phyloP scores from a whole-genome alignment of 2,329 filamentous ascomycete species.

The Paraconiothyrium sp. region DNA sequence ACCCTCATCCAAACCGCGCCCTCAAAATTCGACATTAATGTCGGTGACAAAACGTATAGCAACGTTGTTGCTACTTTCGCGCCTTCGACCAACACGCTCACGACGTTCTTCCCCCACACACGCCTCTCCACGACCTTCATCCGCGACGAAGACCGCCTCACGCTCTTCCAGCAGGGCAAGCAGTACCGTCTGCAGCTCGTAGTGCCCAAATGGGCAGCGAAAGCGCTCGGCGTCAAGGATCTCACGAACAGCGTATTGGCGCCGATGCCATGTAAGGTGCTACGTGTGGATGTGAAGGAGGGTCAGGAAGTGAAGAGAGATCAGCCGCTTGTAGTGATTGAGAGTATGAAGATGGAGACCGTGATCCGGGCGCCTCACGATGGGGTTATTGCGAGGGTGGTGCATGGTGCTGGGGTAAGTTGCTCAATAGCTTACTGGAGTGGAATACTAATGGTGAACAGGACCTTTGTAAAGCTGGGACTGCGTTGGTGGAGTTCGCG shows the following conservation, averaged over 20 bases:
- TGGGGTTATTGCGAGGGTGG: slow-evolving; percentile 58
- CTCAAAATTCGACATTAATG: slow-evolving; percentile 61
- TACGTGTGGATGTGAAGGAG: slow-evolving; percentile 86
- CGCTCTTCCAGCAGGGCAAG: slow-evolving; percentile 77
- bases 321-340: slow-evolving; percentile 79
- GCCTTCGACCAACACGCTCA: slow-evolving; percentile 60
- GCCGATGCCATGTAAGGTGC: slow-evolving; percentile 97
- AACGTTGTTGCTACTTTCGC: slow-evolving; percentile 61
- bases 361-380: slow-evolving; percentile 61
- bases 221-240: slow-evolving; percentile 85
- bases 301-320: slow-evolving; percentile 87
- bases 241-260: slow-evolving; percentile 83
- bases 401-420: slow-evolving; percentile 58
- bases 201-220: slow-evolving; percentile 81
- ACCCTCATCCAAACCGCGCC: slow-evolving; percentile 62
- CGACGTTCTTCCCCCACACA: slow-evolving; percentile 82
- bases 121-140: slow-evolving; percentile 84
- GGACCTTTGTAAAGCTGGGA: slow-evolving; percentile 57
- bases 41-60: slow-evolving; percentile 49
- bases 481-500: slow-evolving; percentile 48
- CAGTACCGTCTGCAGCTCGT: slow-evolving; percentile 66
- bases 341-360: slow-evolving; percentile 66
- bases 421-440: neutral
- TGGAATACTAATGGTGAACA: slow-evolving; percentile 23
- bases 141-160: slow-evolving; percentile 68